A percentile compares a stretch with the other conserved stretches of the same genome.
phyloP scores from a whole-genome alignment of 306 rosid genomes.

The Vicia villosa region DNA sequence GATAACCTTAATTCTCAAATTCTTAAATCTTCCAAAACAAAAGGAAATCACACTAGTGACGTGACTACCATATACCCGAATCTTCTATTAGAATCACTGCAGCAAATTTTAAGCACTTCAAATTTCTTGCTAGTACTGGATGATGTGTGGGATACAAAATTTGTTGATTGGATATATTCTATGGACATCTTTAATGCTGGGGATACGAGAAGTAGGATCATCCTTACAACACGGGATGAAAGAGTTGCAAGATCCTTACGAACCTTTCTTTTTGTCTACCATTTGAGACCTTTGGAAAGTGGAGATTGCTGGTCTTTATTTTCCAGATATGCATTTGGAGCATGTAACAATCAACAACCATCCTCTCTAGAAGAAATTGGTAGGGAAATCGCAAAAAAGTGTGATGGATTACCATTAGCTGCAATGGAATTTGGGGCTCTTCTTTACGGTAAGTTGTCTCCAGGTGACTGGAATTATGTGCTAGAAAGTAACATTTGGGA shows the following conservation, averaged over 20 bases:
- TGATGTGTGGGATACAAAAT: not conserved
- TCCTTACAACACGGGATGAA: not conserved
- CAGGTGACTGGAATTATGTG: not conserved
- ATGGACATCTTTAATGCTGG: not conserved
- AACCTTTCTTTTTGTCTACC: not conserved
- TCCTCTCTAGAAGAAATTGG: not conserved
- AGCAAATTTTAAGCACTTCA: not conserved
- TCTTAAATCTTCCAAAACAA: not conserved
- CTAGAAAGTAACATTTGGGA: not conserved
- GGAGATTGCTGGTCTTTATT: not conserved
- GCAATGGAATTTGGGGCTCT: slow-evolving; percentile 29
- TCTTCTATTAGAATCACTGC: not conserved
- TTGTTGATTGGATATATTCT: not conserved
- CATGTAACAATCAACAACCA: not conserved
- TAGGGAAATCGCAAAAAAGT: slow-evolving; percentile 15
- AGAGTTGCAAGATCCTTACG: not conserved
- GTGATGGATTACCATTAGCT: slow-evolving; percentile 50
- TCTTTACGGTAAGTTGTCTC: not conserved
- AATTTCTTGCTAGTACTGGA: not conserved
- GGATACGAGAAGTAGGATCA: not conserved
- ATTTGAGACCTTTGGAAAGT: not conserved
- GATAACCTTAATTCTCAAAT: not conserved
- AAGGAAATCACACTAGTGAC: not conserved
- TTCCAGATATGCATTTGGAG: not conserved
- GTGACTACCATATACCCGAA: not conserved